Evolutionary conservation across 2,329 filamentous ascomycete genomes (phyloP), one percentile per base, ranked within the genome.

Genomic region (Aureobasidium sp.): DNA sequence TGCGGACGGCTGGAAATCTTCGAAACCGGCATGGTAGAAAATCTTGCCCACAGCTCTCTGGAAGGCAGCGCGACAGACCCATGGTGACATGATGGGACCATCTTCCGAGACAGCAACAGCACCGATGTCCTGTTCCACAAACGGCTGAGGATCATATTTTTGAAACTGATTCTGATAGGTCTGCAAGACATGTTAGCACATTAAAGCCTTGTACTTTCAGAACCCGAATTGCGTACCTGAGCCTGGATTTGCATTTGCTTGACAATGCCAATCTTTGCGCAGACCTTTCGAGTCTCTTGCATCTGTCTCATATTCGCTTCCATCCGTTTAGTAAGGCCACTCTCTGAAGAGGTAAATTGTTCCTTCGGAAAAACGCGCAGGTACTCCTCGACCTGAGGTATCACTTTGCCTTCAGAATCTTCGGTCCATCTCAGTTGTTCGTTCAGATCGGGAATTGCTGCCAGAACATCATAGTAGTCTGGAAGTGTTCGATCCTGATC

Each of bases 171-270:
- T 99, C 70, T 92, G 89, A 72, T 99, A 99, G 72, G 96, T 89
- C 89, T 94, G 68, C 36, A 34, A 22, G 12, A 39, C 15, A 12
- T 42, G 63, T 68, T 25, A 71, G 68, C 34, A 61, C 57, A n/a
- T 22, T 22, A 2, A 49, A 36, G 45, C 15, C 61, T 29, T 52
- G 47, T 11, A 34, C 2, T 55, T 55, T 39, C 34, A 29, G 15
- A 14, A n/a, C 34, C n/a, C 48, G 36, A 52, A 36, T 34, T 55
- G 70, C 79, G 72, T 84, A 91, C 90, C 83, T 97, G 94, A 57
- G 91, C 90, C 74, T 99, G 94, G 60, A 97, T 85, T 76, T 99
- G 94, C 94, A 99, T 99, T 77, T 99, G 94, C 78, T 97, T 99
- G 73, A 99, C 94, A 65, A 99, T 91, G 53, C 90, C 88, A 72